Evolutionary conservation across 148 eudicot genomes (phyloP).

Genomic region (Camellia granthamiana): DNA sequence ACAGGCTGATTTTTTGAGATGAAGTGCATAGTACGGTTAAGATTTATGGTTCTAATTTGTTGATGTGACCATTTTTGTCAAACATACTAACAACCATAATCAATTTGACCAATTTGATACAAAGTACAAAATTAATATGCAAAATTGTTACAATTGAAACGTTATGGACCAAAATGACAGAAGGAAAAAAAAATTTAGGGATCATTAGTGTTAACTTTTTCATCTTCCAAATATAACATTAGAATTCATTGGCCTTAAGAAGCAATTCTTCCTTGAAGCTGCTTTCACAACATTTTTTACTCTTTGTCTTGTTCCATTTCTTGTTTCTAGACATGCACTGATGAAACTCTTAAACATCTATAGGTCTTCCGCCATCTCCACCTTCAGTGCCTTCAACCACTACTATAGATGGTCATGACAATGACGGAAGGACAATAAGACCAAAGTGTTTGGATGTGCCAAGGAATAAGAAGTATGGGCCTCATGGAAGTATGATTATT

Average conservation of each 20-base stretch:
- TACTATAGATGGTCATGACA: conserved; percentile 38
- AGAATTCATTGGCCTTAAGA: background rate
- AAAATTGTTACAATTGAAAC: no score
- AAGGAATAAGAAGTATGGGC: conserved; percentile 36
- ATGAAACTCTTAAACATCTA: conserved; percentile 12
- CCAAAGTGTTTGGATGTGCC: conserved; percentile 75
- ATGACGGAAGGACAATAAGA: conserved; percentile 45
- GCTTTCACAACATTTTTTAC: background rate
- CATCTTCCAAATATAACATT: conserved; percentile 1
- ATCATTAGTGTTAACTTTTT: no score
- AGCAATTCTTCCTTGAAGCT: conserved; percentile 1
- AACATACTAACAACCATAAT: no score
- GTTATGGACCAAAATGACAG: no score
- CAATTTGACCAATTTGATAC: no score
- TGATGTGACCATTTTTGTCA: no score
- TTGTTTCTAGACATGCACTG: background rate
- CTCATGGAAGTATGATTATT: conserved; percentile 33
- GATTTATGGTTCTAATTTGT: no score
- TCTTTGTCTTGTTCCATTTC: background rate
- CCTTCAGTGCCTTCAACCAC: conserved; percentile 53
- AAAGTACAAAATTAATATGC: no score
- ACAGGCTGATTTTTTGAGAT: no score
- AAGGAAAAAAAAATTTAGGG: no score
- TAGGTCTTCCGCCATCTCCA: conserved; percentile 95
- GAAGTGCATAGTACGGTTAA: no score